Percentiles rank a stretch among this genome's conserved stretches.
phyloP scores from a whole-genome alignment of 768 basidiomycete genomes.

The Lactarius trivialis region DNA sequence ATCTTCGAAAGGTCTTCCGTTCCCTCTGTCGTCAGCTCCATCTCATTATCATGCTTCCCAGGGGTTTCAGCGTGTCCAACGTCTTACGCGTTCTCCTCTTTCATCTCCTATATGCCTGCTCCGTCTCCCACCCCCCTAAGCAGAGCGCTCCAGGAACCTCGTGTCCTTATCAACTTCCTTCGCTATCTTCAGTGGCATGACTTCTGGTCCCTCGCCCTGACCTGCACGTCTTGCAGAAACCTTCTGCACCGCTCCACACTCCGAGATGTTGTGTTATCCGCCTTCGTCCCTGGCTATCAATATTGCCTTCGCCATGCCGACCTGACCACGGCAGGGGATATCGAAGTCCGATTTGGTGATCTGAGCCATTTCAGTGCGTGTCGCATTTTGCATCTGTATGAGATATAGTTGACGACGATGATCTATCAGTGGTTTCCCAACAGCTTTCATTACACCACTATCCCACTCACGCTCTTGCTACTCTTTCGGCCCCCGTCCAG shows the following conservation, averaged over 20 bases:
- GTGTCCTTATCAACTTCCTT: conserved; percentile 32
- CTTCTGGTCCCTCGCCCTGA: conserved; percentile 35
- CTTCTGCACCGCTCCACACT: conserved; percentile 31
- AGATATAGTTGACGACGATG: background rate
- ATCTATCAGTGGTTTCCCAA: conserved; percentile 53
- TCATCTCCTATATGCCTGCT: background rate
- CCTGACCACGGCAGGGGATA: conserved; percentile 35
- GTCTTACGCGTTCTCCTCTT: background rate
- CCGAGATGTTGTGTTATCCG: conserved; percentile 36
- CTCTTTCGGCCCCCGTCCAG: conserved; percentile 37
- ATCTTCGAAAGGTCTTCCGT: background rate
- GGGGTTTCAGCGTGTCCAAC: background rate
- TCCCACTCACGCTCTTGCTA: conserved; percentile 56
- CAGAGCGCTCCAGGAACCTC: conserved; percentile 31
- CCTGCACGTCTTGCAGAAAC: conserved; percentile 32
- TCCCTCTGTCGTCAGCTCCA: background rate
- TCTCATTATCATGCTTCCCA: background rate
- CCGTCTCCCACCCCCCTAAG: conserved; percentile 24
- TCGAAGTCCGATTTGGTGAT: conserved; percentile 51
- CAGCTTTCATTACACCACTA: conserved; percentile 60
- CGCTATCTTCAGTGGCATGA: conserved; percentile 33
- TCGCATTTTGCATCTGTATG: conserved; percentile 10
- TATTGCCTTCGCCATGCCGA: conserved; percentile 39
- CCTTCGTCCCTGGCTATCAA: conserved; percentile 54
- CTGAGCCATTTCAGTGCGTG: conserved; percentile 60